phyloP scores from a whole-genome alignment of 129 eudicot species.

The Scalesia atractyloides region DNA sequence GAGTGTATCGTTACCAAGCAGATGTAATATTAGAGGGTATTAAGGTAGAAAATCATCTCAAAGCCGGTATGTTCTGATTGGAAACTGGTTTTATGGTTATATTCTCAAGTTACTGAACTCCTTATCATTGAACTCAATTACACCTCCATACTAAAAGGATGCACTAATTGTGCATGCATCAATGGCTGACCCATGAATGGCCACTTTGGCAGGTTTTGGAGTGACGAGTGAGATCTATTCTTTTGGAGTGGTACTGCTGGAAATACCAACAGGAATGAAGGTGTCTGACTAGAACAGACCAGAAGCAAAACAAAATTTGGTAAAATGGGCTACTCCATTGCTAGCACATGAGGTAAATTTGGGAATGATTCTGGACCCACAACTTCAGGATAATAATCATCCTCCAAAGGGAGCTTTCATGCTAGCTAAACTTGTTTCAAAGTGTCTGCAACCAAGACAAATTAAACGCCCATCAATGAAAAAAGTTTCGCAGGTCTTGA shows the following conservation, averaged over 20 bases:
- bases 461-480: constrained; percentile 26
- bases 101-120: neutral
- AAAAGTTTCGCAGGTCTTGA: constrained; percentile 21
- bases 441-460: constrained; percentile 19
- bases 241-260: constrained; percentile 44
- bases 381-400: neutral
- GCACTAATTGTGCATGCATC: neutral
- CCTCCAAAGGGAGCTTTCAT: constrained; percentile 25
- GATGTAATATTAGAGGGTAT: neutral
- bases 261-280: constrained; percentile 38
- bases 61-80: constrained; percentile 24
- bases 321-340: constrained; percentile 31
- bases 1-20: constrained; percentile 33
- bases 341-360: constrained; percentile 15
- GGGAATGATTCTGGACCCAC: constrained; percentile 27
- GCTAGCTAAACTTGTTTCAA: constrained; percentile 19
- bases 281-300: constrained; percentile 34
- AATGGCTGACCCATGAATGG: neutral
- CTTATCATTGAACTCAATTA: neutral
- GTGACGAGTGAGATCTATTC: constrained; percentile 40
- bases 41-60: neutral
- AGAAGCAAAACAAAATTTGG: constrained; percentile 22
- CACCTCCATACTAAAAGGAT: no score
- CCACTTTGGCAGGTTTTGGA: constrained; percentile 25
- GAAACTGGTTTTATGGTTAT: neutral